Percentiles rank a stretch among this genome's conserved stretches.
These are phyloP conservation scores for Pinguiococcus pyrenoidosus DNA, from an alignment of 108 stramenopile species.

Conservation along the genomic window DNA sequence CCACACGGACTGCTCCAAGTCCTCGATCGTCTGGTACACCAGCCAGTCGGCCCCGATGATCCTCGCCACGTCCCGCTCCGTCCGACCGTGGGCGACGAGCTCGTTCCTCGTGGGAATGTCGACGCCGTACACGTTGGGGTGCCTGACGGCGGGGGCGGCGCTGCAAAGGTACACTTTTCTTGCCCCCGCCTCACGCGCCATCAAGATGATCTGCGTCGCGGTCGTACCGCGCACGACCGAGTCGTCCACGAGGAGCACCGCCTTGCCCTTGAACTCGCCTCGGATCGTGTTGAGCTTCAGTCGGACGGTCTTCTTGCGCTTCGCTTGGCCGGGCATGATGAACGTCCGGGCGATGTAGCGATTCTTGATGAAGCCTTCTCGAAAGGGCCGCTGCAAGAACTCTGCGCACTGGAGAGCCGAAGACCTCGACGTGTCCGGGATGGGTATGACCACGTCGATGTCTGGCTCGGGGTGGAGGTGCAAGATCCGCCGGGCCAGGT, in stretches of 20 bases:
- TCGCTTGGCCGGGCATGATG: constrained; percentile 97
- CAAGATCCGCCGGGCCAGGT: constrained; percentile 69
- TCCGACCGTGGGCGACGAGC: constrained; percentile 75
- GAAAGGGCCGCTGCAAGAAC: constrained; percentile 62
- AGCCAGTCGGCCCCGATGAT: constrained; percentile 85
- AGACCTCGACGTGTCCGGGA: constrained; percentile 91
- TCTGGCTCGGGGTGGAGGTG: constrained; percentile 71
- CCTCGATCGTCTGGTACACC: constrained; percentile 56
- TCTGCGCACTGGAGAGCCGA: constrained; percentile 79
- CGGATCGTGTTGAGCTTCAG: constrained; percentile 95
- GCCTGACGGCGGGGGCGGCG: constrained; percentile 94
- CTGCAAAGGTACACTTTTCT: constrained; percentile 70
- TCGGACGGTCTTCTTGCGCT: constrained; percentile 84
- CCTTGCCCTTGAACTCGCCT: constrained; percentile 40
- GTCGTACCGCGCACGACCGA: constrained; percentile 95
- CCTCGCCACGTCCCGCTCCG: constrained; percentile 67
- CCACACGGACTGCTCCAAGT: constrained; percentile 55
- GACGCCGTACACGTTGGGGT: constrained; percentile 96
- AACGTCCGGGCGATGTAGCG: constrained; percentile 97
- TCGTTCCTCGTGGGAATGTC: constrained; percentile 92
- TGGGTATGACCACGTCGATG: constrained; percentile 95
- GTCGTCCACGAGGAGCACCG: constrained; percentile 91
- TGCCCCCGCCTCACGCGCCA: constrained; percentile 97
- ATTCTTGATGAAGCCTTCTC: constrained; percentile 98
- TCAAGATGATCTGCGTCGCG: constrained; percentile 84